Base-by-base conservation (phyloP, 2,329 filamentous ascomycete genomes). In the Cercospora zeae-maydis region DNA sequence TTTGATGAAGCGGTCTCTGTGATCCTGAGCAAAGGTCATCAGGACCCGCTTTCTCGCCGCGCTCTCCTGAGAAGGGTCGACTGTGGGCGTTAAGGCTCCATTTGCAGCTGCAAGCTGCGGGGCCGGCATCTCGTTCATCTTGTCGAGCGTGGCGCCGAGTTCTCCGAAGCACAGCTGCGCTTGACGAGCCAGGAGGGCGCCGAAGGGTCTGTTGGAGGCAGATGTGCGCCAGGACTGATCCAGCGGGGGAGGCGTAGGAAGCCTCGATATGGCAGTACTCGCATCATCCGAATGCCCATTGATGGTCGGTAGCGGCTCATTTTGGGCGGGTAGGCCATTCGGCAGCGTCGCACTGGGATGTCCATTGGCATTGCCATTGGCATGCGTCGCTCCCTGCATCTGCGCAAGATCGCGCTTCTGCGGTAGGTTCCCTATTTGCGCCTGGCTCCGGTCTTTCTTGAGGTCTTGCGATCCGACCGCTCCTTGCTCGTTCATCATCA, bases 1-100 rank as follows among this genome's bases (percentile, higher is more conserved):
- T 78, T 99, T 98, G 75, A 96, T 91, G 82, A 96, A 98, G 78
- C 91, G 92, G 31, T 88, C 87, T 72, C 96, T 88, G 72, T 89
- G 86, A 21, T 87, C 84, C 74, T 93, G 88, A 8, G 90, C 87
- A 78, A 95, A 96, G 47, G 90, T 86, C 63, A 96, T 77, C 58
- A 97, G 76, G 36, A 82, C 78, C 30, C 85, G 78, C 77, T 96
- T 97, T 78, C 96, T 96, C 33, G 83, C 81, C 11, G 90, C 72
- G 72, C 91, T 93, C 64, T 88, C 86, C 39, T 76, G 74, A 1
- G 86, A 88, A 19, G 78, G 81, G 70, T 90, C 87, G 2, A 73
- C 69, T 3, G 73, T 71, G 58, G 75, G 76, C 31, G 76, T 62
- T 31, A 72, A 67, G 7, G 74, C 62, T 21, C 79, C 79, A 60